Base-by-base conservation (phyloP, 306 rosid genomes). In the Citrullus mucosospermus region DNA sequence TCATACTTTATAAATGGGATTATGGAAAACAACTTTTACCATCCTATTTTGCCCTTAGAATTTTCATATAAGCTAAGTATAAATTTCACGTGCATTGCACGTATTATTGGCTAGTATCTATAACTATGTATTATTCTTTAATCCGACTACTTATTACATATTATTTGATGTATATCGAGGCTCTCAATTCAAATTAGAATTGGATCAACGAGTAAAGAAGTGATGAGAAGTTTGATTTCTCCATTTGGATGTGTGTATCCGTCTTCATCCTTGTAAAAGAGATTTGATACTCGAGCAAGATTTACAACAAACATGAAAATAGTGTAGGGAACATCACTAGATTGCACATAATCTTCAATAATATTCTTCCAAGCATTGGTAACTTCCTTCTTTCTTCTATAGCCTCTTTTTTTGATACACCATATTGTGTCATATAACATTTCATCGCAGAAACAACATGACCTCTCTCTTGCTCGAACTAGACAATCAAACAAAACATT, bases 401-500 rank as follows among this genome's bases (percentile, higher is more conserved):
- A 2, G 55, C 74, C 63, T 80, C 63, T 14, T 72, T 20, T 32
- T 59, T 57, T 4, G 68, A 51, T 7, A 80, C 41, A 8, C 75
- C 79, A 34, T 60, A 28, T 5, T 80, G 79, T 11, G 36, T 73
- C 74, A 61, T 59, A 41, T 60, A 73, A 43, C 83, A 73, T 66
- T 66, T 50, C 0, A 34, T 28, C 0, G 46, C 50, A 0, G 73
- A 66, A 32, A 9, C 73, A 32, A 39, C 73, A 15, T 44, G 74
- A 8, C 65, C 79, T 22, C 79, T 59, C 38, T 71, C 38, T 72
- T 72, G 74, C 28, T 73, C 82, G 13, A 80, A 71, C 82, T 72
- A 66, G 6, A n/a, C 8, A 55, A 6, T 8, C 6, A 66, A 30
- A 34, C n/a, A 18, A 43, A 66, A 36, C 0, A 14, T 62, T 20